These are phyloP conservation scores for Pichia sp. DNA, from an alignment of 1,139 yeast species.

Conservation along the genomic window DNA sequence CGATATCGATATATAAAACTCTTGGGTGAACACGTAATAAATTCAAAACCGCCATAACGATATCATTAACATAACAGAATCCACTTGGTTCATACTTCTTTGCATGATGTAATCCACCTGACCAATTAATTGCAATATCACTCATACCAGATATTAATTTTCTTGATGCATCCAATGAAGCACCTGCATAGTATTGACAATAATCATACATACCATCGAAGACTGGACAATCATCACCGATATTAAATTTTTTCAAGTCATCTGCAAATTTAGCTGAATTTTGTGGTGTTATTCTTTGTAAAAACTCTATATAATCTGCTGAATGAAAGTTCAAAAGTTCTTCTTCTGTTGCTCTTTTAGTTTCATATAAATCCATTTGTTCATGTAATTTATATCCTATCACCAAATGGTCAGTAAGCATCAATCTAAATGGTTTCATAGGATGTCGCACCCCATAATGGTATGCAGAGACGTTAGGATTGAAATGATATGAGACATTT, in stretches of 20 bases:
- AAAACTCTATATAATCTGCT: conserved; percentile 78
- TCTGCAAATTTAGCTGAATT: conserved; percentile 80
- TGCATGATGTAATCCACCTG: conserved; percentile 97
- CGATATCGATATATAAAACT: conserved; percentile 92
- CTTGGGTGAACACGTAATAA: conserved; percentile 86
- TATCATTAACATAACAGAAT: conserved; percentile 87
- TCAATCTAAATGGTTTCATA: conserved; percentile 94
- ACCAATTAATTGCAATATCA: conserved; percentile 94
- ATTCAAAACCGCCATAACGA: conserved; percentile 86
- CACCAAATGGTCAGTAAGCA: conserved; percentile 90
- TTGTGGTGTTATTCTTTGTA: conserved; percentile 78
- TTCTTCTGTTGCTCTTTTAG: conserved; percentile 73
- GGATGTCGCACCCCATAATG: conserved; percentile 94
- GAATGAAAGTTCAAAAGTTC: conserved; percentile 80
- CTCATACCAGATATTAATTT: conserved; percentile 87
- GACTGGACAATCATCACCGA: conserved; percentile 96
- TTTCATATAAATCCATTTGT: conserved; percentile 82
- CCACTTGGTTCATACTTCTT: conserved; percentile 95
- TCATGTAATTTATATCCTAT: conserved; percentile 80
- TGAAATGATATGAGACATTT: conserved; percentile 81
- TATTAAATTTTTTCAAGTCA: conserved; percentile 90
- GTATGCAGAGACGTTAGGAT: conserved; percentile 73
- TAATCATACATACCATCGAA: conserved; percentile 95
- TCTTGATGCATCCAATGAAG: conserved; percentile 96
- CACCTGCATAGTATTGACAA: conserved; percentile 93